Evolutionary conservation across 768 basidiomycete genomes (phyloP), one percentile per base, ranked within the genome.

Genomic region (Auricularia auricula-judae): DNA sequence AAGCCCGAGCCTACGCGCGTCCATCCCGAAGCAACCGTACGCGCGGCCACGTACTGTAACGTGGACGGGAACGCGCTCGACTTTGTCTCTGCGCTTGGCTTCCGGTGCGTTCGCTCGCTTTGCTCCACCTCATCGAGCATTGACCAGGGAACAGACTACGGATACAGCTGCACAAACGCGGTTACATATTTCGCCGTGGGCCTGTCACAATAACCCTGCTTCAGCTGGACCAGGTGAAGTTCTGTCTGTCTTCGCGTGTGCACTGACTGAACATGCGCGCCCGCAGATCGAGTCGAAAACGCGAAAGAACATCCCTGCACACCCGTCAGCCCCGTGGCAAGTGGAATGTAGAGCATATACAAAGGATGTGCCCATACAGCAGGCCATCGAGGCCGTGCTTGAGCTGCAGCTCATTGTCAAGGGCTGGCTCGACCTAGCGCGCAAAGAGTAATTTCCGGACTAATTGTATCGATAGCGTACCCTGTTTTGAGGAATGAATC

Each of bases 351-450:
- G 90, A 91, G 61, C 91, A 89, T 73, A 91, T 65, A 88, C 86
- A 0, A 89, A 86, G 71, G 86, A 87, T 66, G 87, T 82, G 2
- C 91, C 90, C 3, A 78, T 92, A n/a, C 83, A 80, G 64, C 79
- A 80, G 16, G 80, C 84, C 8, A 84, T 89, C 36, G 86, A 91
- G 18, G 87, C 86, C 2, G 86, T 93, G 0, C 81, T 92, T 0
- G 87, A 92, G 66, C 85, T 93, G 11, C 91, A 93, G 70, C 76
- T 84, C 14, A 78, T 91, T 56, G 91, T 93, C 89, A 92, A 91
- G 68, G 91, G 91, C 8, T 72, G 91, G 63, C 76, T 93, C 56
- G 91, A 92, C 72, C 78, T 93, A 64, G 81, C 86, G 66, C 80
- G 89, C 68, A 85, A 88, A 69, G 89, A 91, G 67, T 91, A 71